These are phyloP conservation scores for Blepharisma undulans DNA, from an alignment of 169 alveolate genomes.

Conservation along the genomic window DNA sequence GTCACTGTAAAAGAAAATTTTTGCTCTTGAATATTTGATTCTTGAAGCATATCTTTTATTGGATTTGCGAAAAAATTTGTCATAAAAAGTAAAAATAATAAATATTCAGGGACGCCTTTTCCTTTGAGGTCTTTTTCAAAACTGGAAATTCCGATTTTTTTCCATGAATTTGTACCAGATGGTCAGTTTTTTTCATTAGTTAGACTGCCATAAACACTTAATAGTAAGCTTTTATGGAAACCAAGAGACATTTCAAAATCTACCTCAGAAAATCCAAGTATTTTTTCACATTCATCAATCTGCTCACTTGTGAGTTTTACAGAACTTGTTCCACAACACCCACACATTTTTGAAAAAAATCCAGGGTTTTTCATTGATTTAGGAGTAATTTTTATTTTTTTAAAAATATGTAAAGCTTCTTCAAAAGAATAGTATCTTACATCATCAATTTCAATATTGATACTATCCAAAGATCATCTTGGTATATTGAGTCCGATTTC, in stretches of 20 bases:
- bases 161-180: not conserved
- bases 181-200: not conserved
- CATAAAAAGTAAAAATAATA: not conserved
- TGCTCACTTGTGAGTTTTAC: not conserved
- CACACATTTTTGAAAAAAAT: not conserved
- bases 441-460: not conserved
- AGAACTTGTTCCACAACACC: not conserved
- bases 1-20: not conserved
- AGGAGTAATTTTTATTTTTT: not conserved
- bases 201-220: not conserved
- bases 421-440: not conserved
- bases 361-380: not conserved
- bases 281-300: not conserved
- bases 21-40: not conserved
- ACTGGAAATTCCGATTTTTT: not conserved
- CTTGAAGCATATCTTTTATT: not conserved
- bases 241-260: not conserved
- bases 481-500: not conserved
- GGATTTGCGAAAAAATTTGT: not conserved
- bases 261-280: not conserved
- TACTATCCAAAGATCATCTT: not conserved
- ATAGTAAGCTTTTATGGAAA: not conserved
- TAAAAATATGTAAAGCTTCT: not conserved
- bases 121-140: not conserved
- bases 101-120: not conserved